Evolutionary conservation across 1,284 basidiomycete genomes (phyloP).

Genomic region (Rhizoctonia solani): DNA sequence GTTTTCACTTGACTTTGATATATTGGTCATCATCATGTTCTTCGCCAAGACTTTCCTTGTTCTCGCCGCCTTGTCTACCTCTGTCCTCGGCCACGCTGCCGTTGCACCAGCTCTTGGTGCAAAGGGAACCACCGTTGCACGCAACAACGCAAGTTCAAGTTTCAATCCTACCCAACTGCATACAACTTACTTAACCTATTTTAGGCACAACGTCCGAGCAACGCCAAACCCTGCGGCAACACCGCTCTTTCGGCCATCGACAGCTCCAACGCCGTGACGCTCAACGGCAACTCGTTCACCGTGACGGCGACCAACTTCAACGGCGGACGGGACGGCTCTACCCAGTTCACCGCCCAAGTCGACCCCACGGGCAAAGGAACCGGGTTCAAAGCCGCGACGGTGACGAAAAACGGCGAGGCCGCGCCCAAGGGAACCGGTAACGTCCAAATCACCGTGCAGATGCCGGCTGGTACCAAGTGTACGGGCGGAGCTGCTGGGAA

Average conservation of each 20-base stretch:
- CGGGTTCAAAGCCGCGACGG: not conserved
- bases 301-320: slow-evolving; percentile 19
- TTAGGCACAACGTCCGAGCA: not conserved
- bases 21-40: slow-evolving; percentile 3
- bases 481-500: slow-evolving; percentile 52
- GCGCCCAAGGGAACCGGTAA: slow-evolving; percentile 46
- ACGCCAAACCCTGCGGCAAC: slow-evolving; percentile 7
- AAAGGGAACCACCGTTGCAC: not conserved
- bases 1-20: too few relatives aligned
- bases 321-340: slow-evolving; percentile 11
- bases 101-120: slow-evolving; percentile 1
- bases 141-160: not conserved
- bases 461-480: slow-evolving; percentile 56
- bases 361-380: slow-evolving; percentile 14
- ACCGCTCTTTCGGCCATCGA: not conserved
- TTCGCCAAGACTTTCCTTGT: slow-evolving; percentile 19
- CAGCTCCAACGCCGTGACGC: not conserved
- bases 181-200: slow-evolving; percentile 3
- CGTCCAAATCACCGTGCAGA: slow-evolving; percentile 49
- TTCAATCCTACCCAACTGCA: not conserved
- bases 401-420: not conserved
- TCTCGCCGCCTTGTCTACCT: slow-evolving; percentile 6
- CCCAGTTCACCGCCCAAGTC: slow-evolving; percentile 8
- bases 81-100: not conserved
- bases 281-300: slow-evolving; percentile 9